phyloP scores from a whole-genome alignment of 176 grass and related monocot species.

The Paspalum notatum region DNA sequence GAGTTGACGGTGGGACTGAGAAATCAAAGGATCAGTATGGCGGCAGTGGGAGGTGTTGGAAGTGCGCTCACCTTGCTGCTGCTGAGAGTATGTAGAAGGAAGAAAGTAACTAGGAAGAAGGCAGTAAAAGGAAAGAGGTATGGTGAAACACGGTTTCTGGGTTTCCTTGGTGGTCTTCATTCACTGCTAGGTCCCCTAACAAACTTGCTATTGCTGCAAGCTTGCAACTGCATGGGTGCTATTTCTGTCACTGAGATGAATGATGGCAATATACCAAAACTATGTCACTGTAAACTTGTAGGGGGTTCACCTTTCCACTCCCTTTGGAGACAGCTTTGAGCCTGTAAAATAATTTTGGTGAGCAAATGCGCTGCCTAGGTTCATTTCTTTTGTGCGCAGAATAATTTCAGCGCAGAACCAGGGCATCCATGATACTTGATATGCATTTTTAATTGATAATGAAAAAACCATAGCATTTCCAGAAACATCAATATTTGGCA shows the following conservation, averaged over 20 bases:
- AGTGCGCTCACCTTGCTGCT: background rate
- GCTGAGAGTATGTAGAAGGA: background rate
- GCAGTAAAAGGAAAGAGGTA: background rate
- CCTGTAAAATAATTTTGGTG: background rate
- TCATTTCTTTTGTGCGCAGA: background rate
- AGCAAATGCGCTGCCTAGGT: background rate
- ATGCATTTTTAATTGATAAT: background rate
- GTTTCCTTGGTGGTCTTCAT: background rate
- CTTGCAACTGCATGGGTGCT: background rate
- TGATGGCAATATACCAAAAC: background rate
- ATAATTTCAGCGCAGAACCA: background rate
- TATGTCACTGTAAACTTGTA: background rate
- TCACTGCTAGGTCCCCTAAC: background rate
- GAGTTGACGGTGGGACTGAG: background rate
- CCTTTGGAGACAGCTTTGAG: background rate
- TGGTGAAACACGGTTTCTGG: background rate
- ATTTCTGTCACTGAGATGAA: background rate
- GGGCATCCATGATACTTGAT: background rate
- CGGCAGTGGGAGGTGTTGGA: background rate
- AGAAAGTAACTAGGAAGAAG: background rate
- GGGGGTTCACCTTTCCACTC: background rate
- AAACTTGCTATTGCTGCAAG: too few species aligned
- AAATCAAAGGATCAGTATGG: background rate
- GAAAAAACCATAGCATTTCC: background rate
- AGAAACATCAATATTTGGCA: background rate